phyloP scores from a whole-genome alignment of 2,329 filamentous ascomycete species.

The Coniochaeta hoffmannii region DNA sequence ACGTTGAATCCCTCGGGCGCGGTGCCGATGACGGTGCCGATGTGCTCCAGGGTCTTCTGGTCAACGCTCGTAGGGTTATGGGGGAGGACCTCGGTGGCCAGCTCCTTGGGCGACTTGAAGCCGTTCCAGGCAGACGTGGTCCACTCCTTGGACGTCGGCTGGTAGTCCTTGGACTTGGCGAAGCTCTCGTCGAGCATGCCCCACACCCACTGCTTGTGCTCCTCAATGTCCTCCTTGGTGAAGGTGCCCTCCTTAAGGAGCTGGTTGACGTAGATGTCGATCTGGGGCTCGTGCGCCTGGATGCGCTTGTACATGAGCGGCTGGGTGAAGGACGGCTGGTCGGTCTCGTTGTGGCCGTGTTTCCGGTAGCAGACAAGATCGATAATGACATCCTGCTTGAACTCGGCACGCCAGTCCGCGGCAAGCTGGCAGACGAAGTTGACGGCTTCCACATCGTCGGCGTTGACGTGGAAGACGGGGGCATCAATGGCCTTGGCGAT shows the following conservation, averaged over 20 bases:
- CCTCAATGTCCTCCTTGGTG: slow-evolving; percentile 94
- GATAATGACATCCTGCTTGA: slow-evolving; percentile 96
- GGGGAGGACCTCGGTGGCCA: slow-evolving; percentile 87
- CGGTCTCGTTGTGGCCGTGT: slow-evolving; percentile 98
- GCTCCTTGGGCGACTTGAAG: slow-evolving; percentile 97
- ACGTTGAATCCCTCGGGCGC: slow-evolving; percentile 79
- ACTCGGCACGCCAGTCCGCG: slow-evolving; percentile 96
- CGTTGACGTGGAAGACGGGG: slow-evolving; percentile 98
- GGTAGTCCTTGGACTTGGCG: slow-evolving; percentile 93
- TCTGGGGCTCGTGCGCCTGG: slow-evolving; percentile 70
- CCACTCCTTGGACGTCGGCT: slow-evolving; percentile 95
- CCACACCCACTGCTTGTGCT: slow-evolving; percentile 99
- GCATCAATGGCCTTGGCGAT: slow-evolving; percentile 99
- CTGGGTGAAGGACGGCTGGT: slow-evolving; percentile 99
- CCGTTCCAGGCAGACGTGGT: slow-evolving; percentile 98
- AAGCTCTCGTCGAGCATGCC: slow-evolving; percentile 98
- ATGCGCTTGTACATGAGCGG: slow-evolving; percentile 99
- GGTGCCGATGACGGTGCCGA: slow-evolving; percentile 72
- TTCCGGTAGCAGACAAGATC: slow-evolving; percentile 99
- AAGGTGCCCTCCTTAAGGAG: slow-evolving; percentile 89
- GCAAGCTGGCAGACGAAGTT: slow-evolving; percentile 98
- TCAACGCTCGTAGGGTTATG: slow-evolving; percentile 84
- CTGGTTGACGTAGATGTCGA: slow-evolving; percentile 88
- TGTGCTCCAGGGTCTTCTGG: slow-evolving; percentile 64
- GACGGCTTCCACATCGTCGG: slow-evolving; percentile 94